Percentiles rank a stretch among this genome's conserved stretches.
Evolutionary conservation across 2,329 filamentous ascomycete species (phyloP).

Genomic region (Aureobasidium melanogenum): DNA sequence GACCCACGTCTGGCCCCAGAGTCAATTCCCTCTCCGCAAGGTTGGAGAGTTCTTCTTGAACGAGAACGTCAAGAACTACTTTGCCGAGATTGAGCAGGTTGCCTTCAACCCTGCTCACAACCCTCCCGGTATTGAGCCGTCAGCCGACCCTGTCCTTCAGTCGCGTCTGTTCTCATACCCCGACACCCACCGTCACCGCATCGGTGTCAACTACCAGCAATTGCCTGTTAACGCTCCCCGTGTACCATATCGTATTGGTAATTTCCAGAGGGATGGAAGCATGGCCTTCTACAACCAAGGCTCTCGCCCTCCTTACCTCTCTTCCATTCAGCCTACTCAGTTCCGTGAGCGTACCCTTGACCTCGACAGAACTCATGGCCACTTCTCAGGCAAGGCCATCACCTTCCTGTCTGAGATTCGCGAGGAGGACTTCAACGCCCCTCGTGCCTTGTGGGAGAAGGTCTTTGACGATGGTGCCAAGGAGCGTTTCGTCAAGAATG

Average conservation of each 20-base stretch:
- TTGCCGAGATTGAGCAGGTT: conserved; percentile 60
- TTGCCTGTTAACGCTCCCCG: conserved; percentile 45
- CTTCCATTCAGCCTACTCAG: conserved; percentile 43
- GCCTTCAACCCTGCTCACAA: conserved; percentile 61
- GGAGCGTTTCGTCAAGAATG: conserved; percentile 51
- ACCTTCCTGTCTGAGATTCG: conserved; percentile 44
- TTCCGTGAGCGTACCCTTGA: conserved; percentile 40
- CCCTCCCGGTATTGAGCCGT: conserved; percentile 59
- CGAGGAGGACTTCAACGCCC: conserved; percentile 47
- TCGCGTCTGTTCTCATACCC: conserved; percentile 63
- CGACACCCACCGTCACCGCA: conserved; percentile 52
- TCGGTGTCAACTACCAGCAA: conserved; percentile 52
- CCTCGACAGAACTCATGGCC: conserved; percentile 41
- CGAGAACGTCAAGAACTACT: conserved; percentile 52
- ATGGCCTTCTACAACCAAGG: conserved; percentile 63
- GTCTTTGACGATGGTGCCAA: conserved; percentile 52
- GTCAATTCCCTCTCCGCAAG: conserved; percentile 44
- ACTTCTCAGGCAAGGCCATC: conserved; percentile 41
- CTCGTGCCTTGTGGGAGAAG: conserved; percentile 51
- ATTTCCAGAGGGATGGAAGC: conserved; percentile 63
- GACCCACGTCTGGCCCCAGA: conserved; percentile 47
- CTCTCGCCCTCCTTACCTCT: conserved; percentile 48
- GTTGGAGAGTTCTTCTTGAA: conserved; percentile 45
- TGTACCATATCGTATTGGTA: conserved; percentile 49
- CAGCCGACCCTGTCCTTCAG: conserved; percentile 61